Conservation (phyloP, 2,329 filamentous ascomycete species). For the Epichloe sibirici region DNA sequence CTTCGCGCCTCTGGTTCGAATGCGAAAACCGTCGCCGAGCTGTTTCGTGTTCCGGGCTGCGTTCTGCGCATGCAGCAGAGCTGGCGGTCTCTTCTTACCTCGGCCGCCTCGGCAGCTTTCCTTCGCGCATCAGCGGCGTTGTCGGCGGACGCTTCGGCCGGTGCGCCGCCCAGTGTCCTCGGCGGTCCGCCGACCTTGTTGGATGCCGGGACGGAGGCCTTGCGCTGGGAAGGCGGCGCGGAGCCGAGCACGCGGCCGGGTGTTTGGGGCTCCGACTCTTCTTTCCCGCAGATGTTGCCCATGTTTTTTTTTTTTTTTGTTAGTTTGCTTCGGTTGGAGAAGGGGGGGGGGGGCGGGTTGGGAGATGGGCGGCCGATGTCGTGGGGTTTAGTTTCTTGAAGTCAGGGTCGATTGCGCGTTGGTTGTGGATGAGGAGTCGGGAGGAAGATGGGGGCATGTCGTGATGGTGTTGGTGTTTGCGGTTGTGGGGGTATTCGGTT, state of each 20-base stretch:
- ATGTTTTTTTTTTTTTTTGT: constrained; percentile 33
- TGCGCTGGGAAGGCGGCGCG: constrained; percentile 29
- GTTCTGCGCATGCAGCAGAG: background rate
- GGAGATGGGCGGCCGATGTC: too few relatives aligned
- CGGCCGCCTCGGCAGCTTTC: constrained; percentile 70
- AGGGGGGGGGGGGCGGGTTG: too few relatives aligned
- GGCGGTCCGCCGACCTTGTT: constrained; percentile 40
- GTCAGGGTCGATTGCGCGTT: too few relatives aligned
- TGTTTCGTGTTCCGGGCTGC: background rate
- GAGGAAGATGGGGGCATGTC: background rate
- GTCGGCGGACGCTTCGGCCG: constrained; percentile 11
- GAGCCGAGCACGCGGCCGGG: constrained; percentile 62
- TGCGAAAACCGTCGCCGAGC: too few relatives aligned
- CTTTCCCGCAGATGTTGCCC: constrained; percentile 81
- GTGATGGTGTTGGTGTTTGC: background rate
- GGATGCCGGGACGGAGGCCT: constrained; percentile 34
- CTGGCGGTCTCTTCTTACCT: constrained; percentile 39
- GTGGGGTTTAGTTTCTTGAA: too few relatives aligned
- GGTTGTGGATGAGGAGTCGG: too few relatives aligned
- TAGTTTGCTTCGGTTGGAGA: background rate
- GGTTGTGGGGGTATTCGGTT: background rate
- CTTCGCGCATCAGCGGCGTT: constrained; percentile 42
- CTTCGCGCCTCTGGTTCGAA: too few relatives aligned
- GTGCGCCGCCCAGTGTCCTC: constrained; percentile 51
- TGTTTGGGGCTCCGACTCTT: constrained; percentile 51